phyloP scores from a whole-genome alignment of 2,329 filamentous ascomycete species.

The Pseudogymnoascus sp. region DNA sequence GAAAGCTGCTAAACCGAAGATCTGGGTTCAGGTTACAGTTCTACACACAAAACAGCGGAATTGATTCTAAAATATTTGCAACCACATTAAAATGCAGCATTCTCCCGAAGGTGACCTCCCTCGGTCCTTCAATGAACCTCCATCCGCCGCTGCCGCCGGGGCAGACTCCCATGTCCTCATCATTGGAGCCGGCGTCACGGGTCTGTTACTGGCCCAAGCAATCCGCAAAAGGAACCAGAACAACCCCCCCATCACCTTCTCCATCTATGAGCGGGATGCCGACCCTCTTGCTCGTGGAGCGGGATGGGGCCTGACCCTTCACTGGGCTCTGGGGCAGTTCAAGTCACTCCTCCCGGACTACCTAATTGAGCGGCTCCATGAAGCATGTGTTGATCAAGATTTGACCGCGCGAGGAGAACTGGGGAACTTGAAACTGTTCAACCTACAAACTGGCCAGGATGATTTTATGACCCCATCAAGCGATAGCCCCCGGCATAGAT shows the following conservation, averaged over 20 bases:
- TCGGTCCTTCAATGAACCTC: background rate
- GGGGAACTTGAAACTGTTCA: conserved; percentile 45
- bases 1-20: background rate
- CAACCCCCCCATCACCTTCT: conserved; percentile 25
- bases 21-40: background rate
- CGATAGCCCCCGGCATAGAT: conserved; percentile 27
- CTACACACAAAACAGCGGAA: background rate
- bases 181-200: conserved; percentile 29
- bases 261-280: conserved; percentile 34
- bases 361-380: conserved; percentile 36
- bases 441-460: conserved; percentile 42
- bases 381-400: conserved; percentile 42
- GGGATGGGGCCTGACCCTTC: conserved; percentile 28
- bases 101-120: background rate
- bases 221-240: conserved; percentile 8
- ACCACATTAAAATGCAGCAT: background rate
- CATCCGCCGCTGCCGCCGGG: background rate
- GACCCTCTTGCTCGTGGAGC: conserved; percentile 19
- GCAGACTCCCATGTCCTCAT: conserved; percentile 23
- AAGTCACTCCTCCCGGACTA: conserved; percentile 41
- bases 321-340: conserved; percentile 29
- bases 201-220: conserved; percentile 28
- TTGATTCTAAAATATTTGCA: conserved; percentile 14
- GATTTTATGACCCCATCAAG: conserved; percentile 26
- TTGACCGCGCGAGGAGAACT: conserved; percentile 38